phyloP scores from a whole-genome alignment of 352 stramenopile genomes.

The Phytophthora aleatoria region DNA sequence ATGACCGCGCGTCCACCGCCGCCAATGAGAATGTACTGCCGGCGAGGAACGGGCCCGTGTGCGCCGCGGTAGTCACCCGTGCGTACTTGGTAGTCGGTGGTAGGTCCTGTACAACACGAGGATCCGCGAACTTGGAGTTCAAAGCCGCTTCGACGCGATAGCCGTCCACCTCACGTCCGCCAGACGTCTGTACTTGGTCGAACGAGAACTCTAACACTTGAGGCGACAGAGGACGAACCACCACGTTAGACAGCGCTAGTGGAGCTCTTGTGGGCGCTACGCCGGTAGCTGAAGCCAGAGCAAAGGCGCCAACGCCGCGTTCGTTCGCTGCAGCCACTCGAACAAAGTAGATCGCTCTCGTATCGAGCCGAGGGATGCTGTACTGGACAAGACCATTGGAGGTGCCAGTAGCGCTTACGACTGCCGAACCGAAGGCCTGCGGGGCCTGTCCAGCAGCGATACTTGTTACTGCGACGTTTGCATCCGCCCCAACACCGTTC shows the following conservation, averaged over 20 bases:
- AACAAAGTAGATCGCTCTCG: slow-evolving; percentile 73
- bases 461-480: slow-evolving; percentile 36
- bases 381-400: slow-evolving; percentile 36
- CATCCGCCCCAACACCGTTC: slow-evolving; percentile 18
- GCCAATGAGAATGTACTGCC: slow-evolving; percentile 70
- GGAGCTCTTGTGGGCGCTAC: slow-evolving; percentile 58
- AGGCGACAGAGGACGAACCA: slow-evolving; percentile 37
- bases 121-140: slow-evolving; percentile 16
- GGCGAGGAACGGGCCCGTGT: slow-evolving; percentile 69
- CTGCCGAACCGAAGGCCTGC: slow-evolving; percentile 37
- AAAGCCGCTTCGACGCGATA: slow-evolving; percentile 59
- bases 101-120: slow-evolving; percentile 26
- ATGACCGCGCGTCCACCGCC: slow-evolving; percentile 48
- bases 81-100: slow-evolving; percentile 48
- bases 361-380: slow-evolving; percentile 62
- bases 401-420: slow-evolving; percentile 25
- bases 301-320: slow-evolving; percentile 74
- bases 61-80: slow-evolving; percentile 69
- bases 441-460: slow-evolving; percentile 39
- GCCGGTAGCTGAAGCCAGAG: slow-evolving; percentile 10
- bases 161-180: slow-evolving; percentile 54
- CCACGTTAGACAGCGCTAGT: slow-evolving; percentile 51
- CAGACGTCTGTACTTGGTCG: slow-evolving; percentile 63
- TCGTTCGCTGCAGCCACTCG: slow-evolving; percentile 87
- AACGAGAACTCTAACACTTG: slow-evolving; percentile 58